Base-by-base conservation (phyloP, 2,329 filamentous ascomycete genomes). In the Nemania sp. region DNA sequence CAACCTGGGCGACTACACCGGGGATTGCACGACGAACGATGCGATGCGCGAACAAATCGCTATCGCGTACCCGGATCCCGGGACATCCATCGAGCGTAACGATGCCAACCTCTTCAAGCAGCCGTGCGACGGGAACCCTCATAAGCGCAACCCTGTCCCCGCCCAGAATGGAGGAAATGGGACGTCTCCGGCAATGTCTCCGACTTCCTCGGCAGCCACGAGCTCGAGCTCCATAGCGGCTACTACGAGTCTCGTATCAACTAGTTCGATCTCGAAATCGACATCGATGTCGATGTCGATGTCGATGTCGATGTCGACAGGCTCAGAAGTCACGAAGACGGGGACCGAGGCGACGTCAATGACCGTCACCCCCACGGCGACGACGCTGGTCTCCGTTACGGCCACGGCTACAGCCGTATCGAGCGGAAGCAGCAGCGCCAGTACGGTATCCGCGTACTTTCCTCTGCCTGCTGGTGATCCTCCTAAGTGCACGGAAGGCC, bases 11-110 rank as follows among this genome's bases (percentile, higher is more conserved):
- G 76, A 75, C 0, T 51, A 75, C 5, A 72, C 68, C 10, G 84
- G 84, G 54, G 81, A 80, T 11, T 93, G 90, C 78, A 78, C 69
- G 0, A 91, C 89, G 6, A 45, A 24, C 0, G 85, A 88, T 20
- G 77, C 78, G 0, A 73, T 82, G 10, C 84, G 88, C 5, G 53
- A 71, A 43, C 75, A 77, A 51, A 45, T 76, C 10, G 41, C 76
- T 67, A 83, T 91, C 59, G 79, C 81, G 10, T 93, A 89, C 80
- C 90, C 91, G 0, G 79, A 89, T 59, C 62, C 90, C 0, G 91
- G 91, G 49, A 67, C 82, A 3, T 84, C 83, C 1, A 80, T 92
- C 38, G 81, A 87, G 32, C 80, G 78, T 26, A 79, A 80, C 24
- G 66, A 79, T 0, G 67, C 70, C 20, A 79, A 82, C 45, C 66